These are phyloP conservation scores for Yamadazyma siamensis DNA, from an alignment of 1,139 yeast species.

Conservation along the genomic window DNA sequence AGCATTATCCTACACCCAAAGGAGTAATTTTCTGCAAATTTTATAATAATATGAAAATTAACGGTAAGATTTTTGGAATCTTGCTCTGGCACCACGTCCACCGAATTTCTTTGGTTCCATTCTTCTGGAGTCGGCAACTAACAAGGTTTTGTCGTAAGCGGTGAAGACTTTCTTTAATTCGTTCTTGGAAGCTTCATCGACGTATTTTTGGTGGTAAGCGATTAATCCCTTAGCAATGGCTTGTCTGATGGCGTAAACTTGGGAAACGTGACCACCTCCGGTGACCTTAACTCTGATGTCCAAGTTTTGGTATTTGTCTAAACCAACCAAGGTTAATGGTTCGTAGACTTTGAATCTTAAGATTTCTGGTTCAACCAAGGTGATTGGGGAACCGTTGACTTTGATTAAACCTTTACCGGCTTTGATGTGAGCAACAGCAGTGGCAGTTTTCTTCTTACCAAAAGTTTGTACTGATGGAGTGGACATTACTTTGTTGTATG, in stretches of 20 bases:
- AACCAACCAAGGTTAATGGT: constrained; percentile 97
- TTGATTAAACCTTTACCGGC: constrained; percentile 99
- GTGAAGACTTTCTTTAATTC: constrained; percentile 98
- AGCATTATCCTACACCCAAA: constrained; percentile 6
- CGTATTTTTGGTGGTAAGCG: constrained; percentile 99
- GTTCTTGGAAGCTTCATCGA: constrained; percentile 99
- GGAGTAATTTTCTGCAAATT: constrained; percentile 1
- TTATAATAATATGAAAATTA: constrained; percentile 28
- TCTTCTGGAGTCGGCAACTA: constrained; percentile 99
- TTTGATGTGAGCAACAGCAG: constrained; percentile 99
- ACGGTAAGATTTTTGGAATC: constrained; percentile 99
- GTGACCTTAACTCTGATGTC: constrained; percentile 99
- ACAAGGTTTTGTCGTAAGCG: constrained; percentile 98
- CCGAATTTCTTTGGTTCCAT: constrained; percentile 99
- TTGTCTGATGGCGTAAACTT: constrained; percentile 99
- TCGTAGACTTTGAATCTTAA: constrained; percentile 99
- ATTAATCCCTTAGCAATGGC: constrained; percentile 99
- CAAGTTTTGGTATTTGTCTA: constrained; percentile 97
- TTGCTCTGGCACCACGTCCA: constrained; percentile 99
- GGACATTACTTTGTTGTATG: constrained; percentile 36
- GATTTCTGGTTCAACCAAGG: constrained; percentile 98
- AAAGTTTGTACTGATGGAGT: constrained; percentile 83
- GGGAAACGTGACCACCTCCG: constrained; percentile 99
- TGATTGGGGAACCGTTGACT: constrained; percentile 99
- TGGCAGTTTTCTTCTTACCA: constrained; percentile 99